Base-by-base conservation (phyloP, 1,139 yeast species). In the Debaryomyces fabryi region DNA sequence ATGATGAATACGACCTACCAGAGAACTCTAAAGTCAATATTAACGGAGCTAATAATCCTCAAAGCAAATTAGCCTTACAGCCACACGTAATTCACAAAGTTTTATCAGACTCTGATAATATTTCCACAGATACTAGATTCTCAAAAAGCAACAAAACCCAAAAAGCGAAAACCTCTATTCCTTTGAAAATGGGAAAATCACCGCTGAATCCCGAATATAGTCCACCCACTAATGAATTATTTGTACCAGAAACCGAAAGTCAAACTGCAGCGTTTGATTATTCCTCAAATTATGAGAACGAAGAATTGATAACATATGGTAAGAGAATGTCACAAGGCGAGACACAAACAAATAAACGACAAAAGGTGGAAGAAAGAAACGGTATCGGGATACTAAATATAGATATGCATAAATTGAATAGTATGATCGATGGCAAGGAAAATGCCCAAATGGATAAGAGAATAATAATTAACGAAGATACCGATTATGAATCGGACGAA, bases 381-480 rank as follows among this genome's bases (percentile, higher is more conserved):
- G 34, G 30, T 24, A 33, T 37, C 9, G 29, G 39, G 3, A 37
- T 41, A 12, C 18, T 38, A 3, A 35, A 47, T 42, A 32, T 41
- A 33, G 42, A 42, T 24, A 24, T 42, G 39, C 21, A 32, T n/a
- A 33, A n/a, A 8, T 21, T 42, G 10, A 34, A 24, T 34, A 34
- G 25, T 32, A 16, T 34, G 25, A 24, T 34, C 15, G 45, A 13
- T 4, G 9, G 24, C 5, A 29, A 10, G 9, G 23, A 37, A 24
- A 39, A 38, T 38, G 41, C 15, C 29, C 37, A 35, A 16, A 16
- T 20, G 9, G 39, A 36, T 2, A 48, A 41, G 18, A 44, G 48
- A 38, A 48, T 46, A 9, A 46, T 45, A 15, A 44, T 47, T 25
- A 53, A 52, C 25, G 58, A 56, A n/a, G 67, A 64, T 25, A 65